Evolutionary conservation across 805 yeast genomes (phyloP).

Genomic region (Kockiozyma suomiensis): DNA sequence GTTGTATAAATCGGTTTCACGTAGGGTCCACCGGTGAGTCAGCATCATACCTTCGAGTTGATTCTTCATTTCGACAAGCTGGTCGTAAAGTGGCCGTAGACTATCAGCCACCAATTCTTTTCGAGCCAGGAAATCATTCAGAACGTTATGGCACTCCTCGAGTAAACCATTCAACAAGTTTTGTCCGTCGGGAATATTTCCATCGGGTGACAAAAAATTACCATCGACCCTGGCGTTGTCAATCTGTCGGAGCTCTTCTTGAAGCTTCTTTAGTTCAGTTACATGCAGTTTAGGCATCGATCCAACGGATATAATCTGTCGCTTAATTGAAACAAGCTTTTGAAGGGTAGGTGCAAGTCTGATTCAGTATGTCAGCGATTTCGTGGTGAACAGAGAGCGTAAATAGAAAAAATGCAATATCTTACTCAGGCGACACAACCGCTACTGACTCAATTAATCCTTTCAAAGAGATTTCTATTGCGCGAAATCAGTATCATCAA

Average conservation of each 20-base stretch:
- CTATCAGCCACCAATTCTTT: constrained; percentile 51
- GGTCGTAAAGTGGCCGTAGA: constrained; percentile 62
- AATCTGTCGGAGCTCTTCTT: constrained; percentile 47
- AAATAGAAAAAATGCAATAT: background rate
- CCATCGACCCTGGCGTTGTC: constrained; percentile 60
- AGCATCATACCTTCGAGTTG: constrained; percentile 80
- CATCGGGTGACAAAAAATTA: constrained; percentile 47
- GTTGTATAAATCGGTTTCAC: constrained; percentile 89
- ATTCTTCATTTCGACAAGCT: constrained; percentile 65
- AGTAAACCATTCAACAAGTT: constrained; percentile 48
- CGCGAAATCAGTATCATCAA: background rate
- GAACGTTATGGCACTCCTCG: constrained; percentile 78
- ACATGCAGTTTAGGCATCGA: constrained; percentile 46
- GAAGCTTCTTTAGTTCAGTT: constrained; percentile 44
- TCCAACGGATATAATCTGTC: constrained; percentile 58
- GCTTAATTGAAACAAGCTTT: constrained; percentile 62
- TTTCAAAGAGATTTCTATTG: constrained; percentile 51
- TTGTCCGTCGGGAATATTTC: constrained; percentile 41
- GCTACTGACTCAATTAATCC: constrained; percentile 60
- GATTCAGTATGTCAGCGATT: background rate
- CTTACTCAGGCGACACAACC: constrained; percentile 45
- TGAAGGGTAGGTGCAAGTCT: constrained; percentile 51
- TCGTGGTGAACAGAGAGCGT: too few relatives aligned
- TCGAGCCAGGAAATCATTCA: constrained; percentile 62
- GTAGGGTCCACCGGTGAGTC: constrained; percentile 95